Conservation (phyloP, 441 rosid genomes). For the Pelargonium fulgidum region DNA sequence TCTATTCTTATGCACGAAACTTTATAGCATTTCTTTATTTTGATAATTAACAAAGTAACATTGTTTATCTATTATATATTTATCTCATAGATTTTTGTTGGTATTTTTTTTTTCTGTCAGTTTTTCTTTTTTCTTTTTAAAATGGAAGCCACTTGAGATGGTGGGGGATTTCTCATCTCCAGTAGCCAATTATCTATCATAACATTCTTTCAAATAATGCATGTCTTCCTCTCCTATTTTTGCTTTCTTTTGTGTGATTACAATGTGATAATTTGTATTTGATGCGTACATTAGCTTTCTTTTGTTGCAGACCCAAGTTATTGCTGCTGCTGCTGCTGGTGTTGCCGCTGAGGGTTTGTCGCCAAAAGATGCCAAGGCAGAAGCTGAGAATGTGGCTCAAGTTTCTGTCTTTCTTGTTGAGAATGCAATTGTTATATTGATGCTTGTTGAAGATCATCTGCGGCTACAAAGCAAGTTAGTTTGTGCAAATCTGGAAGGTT, state of each 20-base stretch:
- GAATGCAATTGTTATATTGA: conserved; percentile 95
- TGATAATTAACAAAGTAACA: not conserved
- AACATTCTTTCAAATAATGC: conserved; percentile 3
- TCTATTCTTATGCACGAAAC: conserved; percentile 5
- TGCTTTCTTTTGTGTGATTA: conserved; percentile 11
- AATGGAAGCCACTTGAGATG: not conserved
- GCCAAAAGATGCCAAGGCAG: conserved; percentile 78
- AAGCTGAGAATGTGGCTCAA: conserved; percentile 96
- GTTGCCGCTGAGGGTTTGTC: conserved; percentile 99
- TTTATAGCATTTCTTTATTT: not conserved
- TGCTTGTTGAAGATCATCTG: conserved; percentile 99
- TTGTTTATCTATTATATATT: not conserved
- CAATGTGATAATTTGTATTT: conserved; percentile 20
- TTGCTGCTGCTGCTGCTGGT: conserved; percentile 99
- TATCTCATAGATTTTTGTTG: not conserved
- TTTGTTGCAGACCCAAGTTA: conserved; percentile 90
- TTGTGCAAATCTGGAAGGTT: conserved; percentile 49
- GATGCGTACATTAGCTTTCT: conserved; percentile 27
- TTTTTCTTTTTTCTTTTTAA: not conserved
- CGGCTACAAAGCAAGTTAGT: conserved; percentile 92
- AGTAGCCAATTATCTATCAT: conserved; percentile 4
- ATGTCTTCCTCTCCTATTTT: conserved; percentile 9
- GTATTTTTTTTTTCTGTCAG: not conserved
- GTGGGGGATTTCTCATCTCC: not conserved
- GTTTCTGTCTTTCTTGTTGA: conserved; percentile 97